Percentiles rank a stretch among this genome's conserved stretches.
phyloP scores from a whole-genome alignment of 176 grass and related monocot genomes.

The Sorghum bicolor region DNA sequence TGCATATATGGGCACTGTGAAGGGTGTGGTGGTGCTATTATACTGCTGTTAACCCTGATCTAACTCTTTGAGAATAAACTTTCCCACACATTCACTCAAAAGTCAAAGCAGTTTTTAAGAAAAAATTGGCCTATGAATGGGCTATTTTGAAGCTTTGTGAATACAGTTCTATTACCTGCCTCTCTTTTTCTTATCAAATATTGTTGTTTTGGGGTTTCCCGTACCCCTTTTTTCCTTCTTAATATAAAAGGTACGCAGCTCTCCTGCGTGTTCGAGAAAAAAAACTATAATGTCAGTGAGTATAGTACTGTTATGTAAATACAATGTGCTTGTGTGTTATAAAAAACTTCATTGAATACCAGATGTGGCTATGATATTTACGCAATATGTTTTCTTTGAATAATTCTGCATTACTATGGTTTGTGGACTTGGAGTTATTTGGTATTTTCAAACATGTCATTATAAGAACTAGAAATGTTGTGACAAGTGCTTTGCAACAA shows the following conservation, averaged over 20 bases:
- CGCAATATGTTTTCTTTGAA: not conserved
- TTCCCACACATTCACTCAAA: not conserved
- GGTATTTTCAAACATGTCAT: not conserved
- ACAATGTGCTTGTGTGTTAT: not conserved
- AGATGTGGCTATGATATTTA: slow-evolving; percentile 3
- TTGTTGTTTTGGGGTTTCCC: too few relatives aligned
- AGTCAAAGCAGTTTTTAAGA: not conserved
- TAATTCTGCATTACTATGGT: not conserved
- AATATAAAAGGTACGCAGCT: not conserved
- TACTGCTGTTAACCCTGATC: not conserved
- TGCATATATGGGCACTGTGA: not conserved
- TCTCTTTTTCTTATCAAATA: not conserved
- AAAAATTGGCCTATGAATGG: not conserved
- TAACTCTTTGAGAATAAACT: not conserved
- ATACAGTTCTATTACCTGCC: not conserved
- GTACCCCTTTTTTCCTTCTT: not conserved
- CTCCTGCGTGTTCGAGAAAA: not conserved
- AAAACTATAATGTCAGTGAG: not conserved
- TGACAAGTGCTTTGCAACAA: not conserved
- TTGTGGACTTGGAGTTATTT: slow-evolving; percentile 4
- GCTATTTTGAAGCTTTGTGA: not conserved
- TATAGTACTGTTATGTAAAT: not conserved
- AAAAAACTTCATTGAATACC: not conserved
- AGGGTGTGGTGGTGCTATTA: not conserved
- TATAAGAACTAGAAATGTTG: not conserved